Evolutionary conservation across 768 basidiomycete species (phyloP).

Genomic region (Suillus decipiens): DNA sequence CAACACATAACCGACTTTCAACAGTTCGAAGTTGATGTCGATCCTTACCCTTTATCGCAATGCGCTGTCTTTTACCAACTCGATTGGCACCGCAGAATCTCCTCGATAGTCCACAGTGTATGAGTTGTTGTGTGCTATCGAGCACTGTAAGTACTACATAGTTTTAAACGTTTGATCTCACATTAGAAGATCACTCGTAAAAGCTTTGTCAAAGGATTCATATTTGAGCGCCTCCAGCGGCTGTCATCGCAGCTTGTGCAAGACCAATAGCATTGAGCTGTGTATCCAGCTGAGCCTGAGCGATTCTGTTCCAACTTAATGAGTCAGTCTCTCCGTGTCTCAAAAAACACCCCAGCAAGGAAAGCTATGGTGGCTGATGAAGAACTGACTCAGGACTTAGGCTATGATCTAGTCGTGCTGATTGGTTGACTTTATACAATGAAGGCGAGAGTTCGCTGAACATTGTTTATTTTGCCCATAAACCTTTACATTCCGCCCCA

Average conservation of each 20-base stretch:
- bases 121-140: background rate
- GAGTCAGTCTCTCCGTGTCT: slow-evolving; percentile 81
- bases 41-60: slow-evolving; percentile 68
- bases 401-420: background rate
- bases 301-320: slow-evolving; percentile 53
- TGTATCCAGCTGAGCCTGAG: slow-evolving; percentile 79
- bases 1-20: slow-evolving; percentile 1
- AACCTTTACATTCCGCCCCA: background rate
- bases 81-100: slow-evolving; percentile 58
- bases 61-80: slow-evolving; percentile 43
- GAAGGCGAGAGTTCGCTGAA: background rate
- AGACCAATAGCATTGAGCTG: slow-evolving; percentile 61
- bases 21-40: background rate
- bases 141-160: background rate
- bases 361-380: slow-evolving; percentile 13
- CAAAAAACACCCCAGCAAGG: slow-evolving; percentile 58
- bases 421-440: slow-evolving; percentile 1
- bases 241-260: slow-evolving; percentile 59
- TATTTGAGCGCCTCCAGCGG: slow-evolving; percentile 47
- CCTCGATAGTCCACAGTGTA: slow-evolving; percentile 60
- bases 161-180: slow-evolving; percentile 31
- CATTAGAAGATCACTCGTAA: slow-evolving; percentile 70
- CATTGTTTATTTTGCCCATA: background rate
- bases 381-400: background rate
- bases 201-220: slow-evolving; percentile 58